phyloP scores from a whole-genome alignment of 371 early-diverging fungal genomes.

The Syncephalastrum monosporum region DNA sequence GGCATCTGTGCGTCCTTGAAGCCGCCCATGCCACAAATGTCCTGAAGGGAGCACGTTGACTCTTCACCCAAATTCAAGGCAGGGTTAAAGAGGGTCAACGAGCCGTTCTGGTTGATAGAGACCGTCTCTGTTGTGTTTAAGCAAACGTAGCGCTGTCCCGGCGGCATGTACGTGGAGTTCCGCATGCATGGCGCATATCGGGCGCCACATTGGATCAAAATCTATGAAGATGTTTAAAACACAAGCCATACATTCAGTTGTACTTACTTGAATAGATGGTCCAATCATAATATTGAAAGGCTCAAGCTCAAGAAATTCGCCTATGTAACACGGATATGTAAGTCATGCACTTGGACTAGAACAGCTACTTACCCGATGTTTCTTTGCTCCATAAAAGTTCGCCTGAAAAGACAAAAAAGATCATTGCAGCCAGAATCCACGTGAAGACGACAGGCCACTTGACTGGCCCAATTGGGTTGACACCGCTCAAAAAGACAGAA shows the following conservation, averaged over 20 bases:
- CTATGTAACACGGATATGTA: slow-evolving; percentile 4
- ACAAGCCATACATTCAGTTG: neutral
- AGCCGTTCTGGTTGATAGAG: slow-evolving; percentile 1
- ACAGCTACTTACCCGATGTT: slow-evolving; percentile 9
- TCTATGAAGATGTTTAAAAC: slow-evolving; percentile 15
- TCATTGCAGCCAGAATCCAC: slow-evolving; percentile 13
- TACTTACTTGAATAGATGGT: slow-evolving; percentile 23
- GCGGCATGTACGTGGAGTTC: slow-evolving; percentile 27
- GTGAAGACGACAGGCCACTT: slow-evolving; percentile 19
- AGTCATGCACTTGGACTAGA: neutral
- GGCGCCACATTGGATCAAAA: slow-evolving; percentile 45
- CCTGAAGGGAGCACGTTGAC: slow-evolving; percentile 34
- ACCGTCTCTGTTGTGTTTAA: slow-evolving; percentile 14
- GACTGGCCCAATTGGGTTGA: slow-evolving; percentile 9
- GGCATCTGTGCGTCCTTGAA: slow-evolving; percentile 27
- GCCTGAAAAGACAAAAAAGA: slow-evolving; percentile 20
- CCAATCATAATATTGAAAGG: slow-evolving; percentile 29
- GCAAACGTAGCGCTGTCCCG: slow-evolving; percentile 29
- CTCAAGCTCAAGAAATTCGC: slow-evolving; percentile 22
- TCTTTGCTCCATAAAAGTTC: slow-evolving; percentile 21
- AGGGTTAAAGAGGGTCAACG: slow-evolving; percentile 14
- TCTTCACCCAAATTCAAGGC: neutral
- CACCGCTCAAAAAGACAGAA: slow-evolving; percentile 7
- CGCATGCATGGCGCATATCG: slow-evolving; percentile 56
- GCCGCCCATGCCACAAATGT: slow-evolving; percentile 51